Evolutionary conservation across 78 protist species (phyloP).

Genomic region (Planoprotostelium fungivorum): DNA sequence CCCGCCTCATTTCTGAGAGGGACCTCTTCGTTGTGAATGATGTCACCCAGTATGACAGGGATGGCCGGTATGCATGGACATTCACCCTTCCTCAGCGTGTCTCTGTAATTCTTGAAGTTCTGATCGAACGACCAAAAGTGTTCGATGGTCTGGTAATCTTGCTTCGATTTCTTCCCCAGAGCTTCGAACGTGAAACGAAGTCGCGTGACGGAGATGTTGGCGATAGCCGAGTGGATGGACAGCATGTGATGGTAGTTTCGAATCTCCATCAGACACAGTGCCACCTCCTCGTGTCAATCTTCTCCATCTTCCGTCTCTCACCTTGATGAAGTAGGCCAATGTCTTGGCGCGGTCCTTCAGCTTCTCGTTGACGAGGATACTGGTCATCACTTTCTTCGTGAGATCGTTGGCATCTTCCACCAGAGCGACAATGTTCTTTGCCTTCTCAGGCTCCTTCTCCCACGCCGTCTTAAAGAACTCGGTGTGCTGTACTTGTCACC

Average conservation of each 20-base stretch:
- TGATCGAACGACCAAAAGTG: background rate
- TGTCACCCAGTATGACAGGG: background rate
- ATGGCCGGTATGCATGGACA: background rate
- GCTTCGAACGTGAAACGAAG: background rate
- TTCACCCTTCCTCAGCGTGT: background rate
- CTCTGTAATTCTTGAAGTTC: background rate
- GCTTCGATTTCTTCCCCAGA: background rate
- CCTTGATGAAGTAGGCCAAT: background rate
- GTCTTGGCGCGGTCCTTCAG: background rate
- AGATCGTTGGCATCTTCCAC: background rate
- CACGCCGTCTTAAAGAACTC: background rate
- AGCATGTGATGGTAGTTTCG: background rate
- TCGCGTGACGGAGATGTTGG: background rate
- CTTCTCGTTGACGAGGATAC: background rate
- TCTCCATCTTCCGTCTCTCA: no score
- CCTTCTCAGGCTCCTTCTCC: background rate
- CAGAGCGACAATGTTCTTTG: background rate
- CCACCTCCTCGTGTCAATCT: background rate
- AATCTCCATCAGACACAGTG: background rate
- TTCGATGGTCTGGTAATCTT: background rate
- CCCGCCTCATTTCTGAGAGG: background rate
- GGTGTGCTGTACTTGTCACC: background rate
- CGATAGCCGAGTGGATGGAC: background rate
- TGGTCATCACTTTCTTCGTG: background rate
- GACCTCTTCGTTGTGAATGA: background rate